Evolutionary conservation across 257 asterid species (phyloP), one percentile per base, ranked within the genome.

Genomic region (Nicotiana tomentosiformis): DNA sequence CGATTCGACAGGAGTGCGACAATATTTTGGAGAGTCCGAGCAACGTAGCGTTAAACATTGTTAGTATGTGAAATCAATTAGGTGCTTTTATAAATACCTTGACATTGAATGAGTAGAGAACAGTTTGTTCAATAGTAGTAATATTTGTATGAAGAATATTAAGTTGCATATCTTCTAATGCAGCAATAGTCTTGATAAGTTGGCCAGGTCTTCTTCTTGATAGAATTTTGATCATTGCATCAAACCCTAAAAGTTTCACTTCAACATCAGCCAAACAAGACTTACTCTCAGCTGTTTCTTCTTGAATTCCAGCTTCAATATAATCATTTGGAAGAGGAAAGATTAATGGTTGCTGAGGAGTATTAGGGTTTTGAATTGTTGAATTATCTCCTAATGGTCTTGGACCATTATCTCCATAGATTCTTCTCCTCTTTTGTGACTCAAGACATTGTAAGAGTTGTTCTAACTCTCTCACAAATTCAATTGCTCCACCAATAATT

Each of bases 391-490:
- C 90, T 39, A 66, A 43, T 0, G 51, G 39, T 4, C 89, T 84
- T 65, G 88, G 60, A 2, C 84, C 86, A 26, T 83, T 56, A 67
- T 90, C 98, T 1, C 97, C 99, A 61, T 89, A 93, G 5, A 96
- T 90, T 77, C 98, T 85, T 33, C 99, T 87, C 83, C 99, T 86
- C 49, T 96, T 96, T 72, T 96, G 99, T 2, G 98, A 96, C 86
- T 96, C 98, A 4, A 96, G 95, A 89, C 99, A 96, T 85, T 96
- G 98, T 37, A 96, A 89, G 16, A 96, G 98, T 77, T 96, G 99
- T 53, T 96, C 99, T 18, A 96, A 61, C 64, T 96, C 99, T 69
- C 98, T 90, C 78, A 96, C 99, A 55, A 96, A 96, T 85, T 96
- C 99, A 0, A 94, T 96, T 14, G 99, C 99, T 74, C 99, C 98